Evolutionary conservation across 306 rosid species (phyloP), one percentile per base, ranked within the genome.

Genomic region (Medicago lupulina): DNA sequence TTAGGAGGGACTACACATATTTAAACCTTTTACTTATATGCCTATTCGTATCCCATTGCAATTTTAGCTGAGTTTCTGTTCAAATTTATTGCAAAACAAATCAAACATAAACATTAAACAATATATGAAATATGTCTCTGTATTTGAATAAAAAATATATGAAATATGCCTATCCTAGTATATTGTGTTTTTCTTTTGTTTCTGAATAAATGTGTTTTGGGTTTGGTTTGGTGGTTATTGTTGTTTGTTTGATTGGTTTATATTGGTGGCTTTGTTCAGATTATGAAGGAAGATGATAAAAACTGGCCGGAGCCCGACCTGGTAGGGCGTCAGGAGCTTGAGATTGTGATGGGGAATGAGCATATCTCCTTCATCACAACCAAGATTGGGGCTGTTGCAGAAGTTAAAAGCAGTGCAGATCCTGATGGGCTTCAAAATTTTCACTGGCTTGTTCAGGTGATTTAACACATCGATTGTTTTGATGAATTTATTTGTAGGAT

Each of bases 241-340:
- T 11, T 12, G 12, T 59, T 36, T 38, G 16, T 76, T 18, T 15
- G 16, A 49, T 49, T 31, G 55, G 21, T 62, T 7, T 21, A 62
- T 57, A 21, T 75, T 12, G 46, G 40, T 63, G 7, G 4, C 17
- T 50, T 15, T 50, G 15, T 79, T 57, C 54, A 95, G 99, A 92
- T 95, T 67, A 85, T 92, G 97, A 90, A 90, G 83, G 99, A 95
- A 82, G 99, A 92, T 67, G 99, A 95, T 73, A 84, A 85, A 86
- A 92, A 90, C 81, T 95, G 99, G 99, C 97, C 97, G 0, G 99
- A 92, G 75, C 97, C 99, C 0, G 97, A 95, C 65, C 88, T 93
- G 2, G 89, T 92, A 34, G 99, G 99, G 49, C 81, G 97, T 46
- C 97, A 95, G 81, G 98, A 95, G 86, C 92, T 95, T 60, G 98